Evolutionary conservation across 129 eudicot genomes (phyloP), one percentile per base, ranked within the genome.

Genomic region (Escallonia herrerae): DNA sequence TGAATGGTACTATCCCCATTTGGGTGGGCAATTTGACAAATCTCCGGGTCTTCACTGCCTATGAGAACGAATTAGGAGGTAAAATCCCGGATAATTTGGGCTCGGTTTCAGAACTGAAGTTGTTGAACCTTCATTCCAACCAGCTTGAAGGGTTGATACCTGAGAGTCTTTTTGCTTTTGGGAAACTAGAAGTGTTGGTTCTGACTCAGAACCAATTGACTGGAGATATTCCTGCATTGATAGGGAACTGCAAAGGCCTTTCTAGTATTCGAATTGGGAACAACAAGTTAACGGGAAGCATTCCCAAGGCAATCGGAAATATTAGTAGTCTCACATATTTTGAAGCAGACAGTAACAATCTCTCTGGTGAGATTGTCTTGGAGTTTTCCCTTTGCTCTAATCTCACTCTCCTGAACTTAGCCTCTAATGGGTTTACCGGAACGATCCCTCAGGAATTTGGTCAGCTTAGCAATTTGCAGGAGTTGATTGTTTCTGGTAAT

Each of bases 111-210:
- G 90, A 82, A 41, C 90, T 94, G 58, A 67, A 43, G 52, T 66
- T 80, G 83, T 75, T 94, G 82, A 94, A 94, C 77, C 97, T 94
- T 70, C 99, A 94, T 61, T 83, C 99, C 1, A 94, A 94, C 62
- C 80, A 76, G 59, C 86, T 94, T n/a, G 88, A 83, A 68, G 99
- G 99, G 47, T 64, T 77, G 49, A 83, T 94, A 52, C 97, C 99
- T 3, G 67, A 71, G 62, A 77, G 85, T 62, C 73, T 94, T 73
- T 94, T 94, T 63, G 80, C 80, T 13, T 84, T 51, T 81, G 87
- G 86, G 56, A 89, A 82, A 64, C 77, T 94, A 14, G 81, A 94
- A 64, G 60, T 74, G 64, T 80, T 94, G 82, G 86, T 94, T 58
- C 76, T 94, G 63, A 94, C 99, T 56, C 93, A 86, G 65, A 94